Evolutionary conservation across 192 early-diverging fungal species (phyloP).

Genomic region (Coemansia umbellata): DNA sequence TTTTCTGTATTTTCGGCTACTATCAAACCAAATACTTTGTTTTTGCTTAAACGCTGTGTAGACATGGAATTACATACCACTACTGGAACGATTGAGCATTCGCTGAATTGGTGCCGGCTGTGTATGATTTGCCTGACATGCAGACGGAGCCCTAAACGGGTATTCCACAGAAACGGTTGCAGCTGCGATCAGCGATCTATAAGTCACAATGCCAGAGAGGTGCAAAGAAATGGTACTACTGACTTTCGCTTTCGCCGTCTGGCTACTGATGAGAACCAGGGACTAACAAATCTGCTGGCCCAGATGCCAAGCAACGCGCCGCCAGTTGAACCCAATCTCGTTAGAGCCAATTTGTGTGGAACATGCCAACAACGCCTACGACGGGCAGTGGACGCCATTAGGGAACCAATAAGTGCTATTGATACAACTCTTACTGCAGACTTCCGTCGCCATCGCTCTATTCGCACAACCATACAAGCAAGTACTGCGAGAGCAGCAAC

Average conservation of each 20-base stretch:
- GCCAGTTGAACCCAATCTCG: slow-evolving; percentile 25
- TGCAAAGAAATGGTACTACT: slow-evolving; percentile 17
- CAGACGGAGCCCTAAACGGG: slow-evolving; percentile 11
- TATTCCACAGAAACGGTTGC: slow-evolving; percentile 12
- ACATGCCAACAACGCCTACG: slow-evolving; percentile 47
- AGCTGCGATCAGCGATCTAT: slow-evolving; percentile 16
- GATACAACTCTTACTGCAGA: slow-evolving; percentile 11
- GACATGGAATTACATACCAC: background rate
- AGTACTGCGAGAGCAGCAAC: slow-evolving; percentile 3
- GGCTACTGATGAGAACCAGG: slow-evolving; percentile 6
- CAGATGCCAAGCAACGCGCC: slow-evolving; percentile 5
- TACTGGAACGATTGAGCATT: slow-evolving; percentile 5
- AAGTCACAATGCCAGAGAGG: slow-evolving; percentile 20
- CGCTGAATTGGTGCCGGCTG: slow-evolving; percentile 47
- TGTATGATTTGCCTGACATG: slow-evolving; percentile 38
- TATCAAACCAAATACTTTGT: no score
- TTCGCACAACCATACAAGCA: slow-evolving; percentile 20
- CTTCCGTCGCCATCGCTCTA: slow-evolving; percentile 46
- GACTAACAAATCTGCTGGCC: slow-evolving; percentile 5
- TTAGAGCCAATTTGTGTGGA: slow-evolving; percentile 45
- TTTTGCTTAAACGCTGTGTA: no score
- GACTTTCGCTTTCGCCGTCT: slow-evolving; percentile 44
- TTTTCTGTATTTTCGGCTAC: no score
- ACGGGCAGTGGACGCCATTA: slow-evolving; percentile 23
- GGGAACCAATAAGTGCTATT: slow-evolving; percentile 1